A percentile compares a stretch with the other conserved stretches of the same genome.
Evolutionary conservation across 805 yeast genomes (phyloP).

Genomic region (Pichia nanzhaoensis): DNA sequence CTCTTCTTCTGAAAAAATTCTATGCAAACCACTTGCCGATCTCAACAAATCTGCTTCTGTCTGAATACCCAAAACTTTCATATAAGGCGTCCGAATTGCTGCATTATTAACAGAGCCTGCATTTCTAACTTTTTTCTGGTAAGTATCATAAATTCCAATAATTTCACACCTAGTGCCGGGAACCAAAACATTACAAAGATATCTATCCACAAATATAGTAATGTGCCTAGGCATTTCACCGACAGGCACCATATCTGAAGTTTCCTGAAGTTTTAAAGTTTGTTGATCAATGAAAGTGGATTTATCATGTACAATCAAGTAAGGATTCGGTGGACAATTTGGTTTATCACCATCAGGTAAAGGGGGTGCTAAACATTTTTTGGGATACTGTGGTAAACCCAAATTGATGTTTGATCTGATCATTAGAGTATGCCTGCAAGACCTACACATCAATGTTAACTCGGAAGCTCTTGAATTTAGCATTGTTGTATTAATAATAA

Average conservation of each 20-base stretch:
- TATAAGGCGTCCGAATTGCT: constrained; percentile 89
- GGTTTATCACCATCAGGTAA: constrained; percentile 44
- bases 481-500: constrained; percentile 85
- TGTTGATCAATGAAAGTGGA: constrained; percentile 95
- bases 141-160: constrained; percentile 88
- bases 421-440: constrained; percentile 75
- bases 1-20: constrained; percentile 81
- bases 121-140: constrained; percentile 59
- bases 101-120: constrained; percentile 50
- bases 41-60: constrained; percentile 54
- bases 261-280: constrained; percentile 84
- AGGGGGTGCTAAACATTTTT: constrained; percentile 53
- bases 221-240: constrained; percentile 98
- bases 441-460: constrained; percentile 78
- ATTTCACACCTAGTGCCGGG: constrained; percentile 95
- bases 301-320: constrained; percentile 86
- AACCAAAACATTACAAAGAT: constrained; percentile 79
- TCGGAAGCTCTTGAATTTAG: constrained; percentile 80
- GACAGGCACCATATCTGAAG: constrained; percentile 98
- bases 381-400: constrained; percentile 64
- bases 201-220: constrained; percentile 79
- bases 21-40: constrained; percentile 37
- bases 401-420: constrained; percentile 59
- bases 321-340: constrained; percentile 87
- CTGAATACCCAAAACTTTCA: constrained; percentile 80